Base-by-base conservation (phyloP, 2,329 filamentous ascomycete genomes). In the Thielaviopsis euricoi region DNA sequence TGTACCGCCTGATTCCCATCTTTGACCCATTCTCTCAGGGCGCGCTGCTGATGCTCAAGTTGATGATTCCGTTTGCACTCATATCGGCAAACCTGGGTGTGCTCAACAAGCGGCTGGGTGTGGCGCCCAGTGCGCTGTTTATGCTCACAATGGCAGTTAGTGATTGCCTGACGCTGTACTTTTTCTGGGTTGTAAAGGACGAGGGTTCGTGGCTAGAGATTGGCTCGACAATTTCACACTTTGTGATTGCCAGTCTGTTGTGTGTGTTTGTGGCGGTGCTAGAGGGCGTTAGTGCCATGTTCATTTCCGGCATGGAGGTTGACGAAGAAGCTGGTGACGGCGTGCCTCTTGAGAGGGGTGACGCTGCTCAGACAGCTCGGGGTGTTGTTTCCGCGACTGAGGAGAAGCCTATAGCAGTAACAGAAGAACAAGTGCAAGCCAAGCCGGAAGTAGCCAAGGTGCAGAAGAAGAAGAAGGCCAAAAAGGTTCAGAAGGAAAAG, bases 131-230 rank as follows among this genome's bases (percentile, higher is more conserved):
- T 46, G 88, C 89, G 6, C 74, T 98, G 3, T 96, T 97, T 72
- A 96, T 96, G 85, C 74, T 91, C 1, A 89, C 95, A 55, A 95
- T 96, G 81, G 87, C 86, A 0, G 81, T 94, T 55, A 90, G 86
- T 61, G 93, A 98, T 67, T 81, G 95, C 54, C 77, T 97, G 68
- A 97, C 93, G 3, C 76, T 98, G 56, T 88, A 93, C 65, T 98
- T 98, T 74, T 98, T 98, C 72, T 98, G 88, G 82, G 88, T 95
- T 65, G 93, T 98, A 52, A 87, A 86, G 66, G 93, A 98, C 64
- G 93, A 98, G 68, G 93, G 93, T 0, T 93, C 86, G 22, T 98
- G 93, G 93, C 73, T 98, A 60, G 93, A 98, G 68, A 98, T 98
- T 67, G 93, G 93, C 33, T 95, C 89, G 26, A 96, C 89, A 3